Evolutionary conservation across 139 green algal species (phyloP), one percentile per base, ranked within the genome.

Genomic region (Nannochloris sp.): DNA sequence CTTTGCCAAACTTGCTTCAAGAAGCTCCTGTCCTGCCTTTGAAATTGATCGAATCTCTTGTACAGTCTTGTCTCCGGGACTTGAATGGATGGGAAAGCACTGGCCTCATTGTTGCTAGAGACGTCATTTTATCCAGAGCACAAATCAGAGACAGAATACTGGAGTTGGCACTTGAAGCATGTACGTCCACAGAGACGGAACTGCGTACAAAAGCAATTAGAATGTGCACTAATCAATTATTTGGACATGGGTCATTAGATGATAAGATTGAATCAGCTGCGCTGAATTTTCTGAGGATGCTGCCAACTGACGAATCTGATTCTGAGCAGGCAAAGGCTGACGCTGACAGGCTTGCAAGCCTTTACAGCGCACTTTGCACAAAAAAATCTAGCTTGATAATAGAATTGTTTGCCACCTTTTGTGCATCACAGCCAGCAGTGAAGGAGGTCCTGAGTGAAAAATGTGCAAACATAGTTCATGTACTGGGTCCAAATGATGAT

Each of bases 311-410:
- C 2, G 34, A 40, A 40, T 40, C 34, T 40, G 34, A 29, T 8
- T n/a, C 14, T 43, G 49, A n/a, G 19, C 6, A 7, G 25, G 14
- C 8, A 62, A 37, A 54, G 48, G n/a, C n/a, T 19, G 21, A 48
- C 4, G 5, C 10, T 46, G 61, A 56, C n/a, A 19, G n/a, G 11
- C 18, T 19, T 53, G 2, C 23, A 46, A 50, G 18, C 3, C 68
- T 90, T 16, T 89, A 78, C 72, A 80, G 81, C 34, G 82, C 80
- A 4, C 66, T 90, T 50, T 87, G 80, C 62, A 78, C 78, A 27
- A 78, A 78, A 60, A 75, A 81, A 36, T 78, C 82, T 48, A 49
- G 66, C 34, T 63, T 90, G 60, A 64, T 90, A 71, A 54, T 44
- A 23, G 63, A 58, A 19, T 78, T 90, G 59, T 63, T 88, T 16